phyloP scores from a whole-genome alignment of 2,329 filamentous ascomycete species.

The Arthrobotrys entomopaga region DNA sequence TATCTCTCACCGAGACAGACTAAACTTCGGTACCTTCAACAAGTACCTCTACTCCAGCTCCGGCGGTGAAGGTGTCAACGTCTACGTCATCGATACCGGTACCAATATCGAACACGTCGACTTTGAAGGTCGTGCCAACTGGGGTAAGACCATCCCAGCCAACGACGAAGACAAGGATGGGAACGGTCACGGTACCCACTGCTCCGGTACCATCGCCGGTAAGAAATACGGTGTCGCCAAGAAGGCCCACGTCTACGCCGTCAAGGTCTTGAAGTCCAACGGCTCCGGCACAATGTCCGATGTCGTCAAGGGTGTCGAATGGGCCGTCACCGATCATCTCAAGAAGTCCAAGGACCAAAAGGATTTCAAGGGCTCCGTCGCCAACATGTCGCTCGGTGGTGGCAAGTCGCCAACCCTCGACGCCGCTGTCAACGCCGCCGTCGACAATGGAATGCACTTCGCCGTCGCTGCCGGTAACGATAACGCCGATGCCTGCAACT shows the following conservation, averaged over 20 bases:
- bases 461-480: constrained; percentile 98
- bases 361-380: constrained; percentile 98
- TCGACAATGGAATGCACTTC: constrained; percentile 88
- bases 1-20: constrained; percentile 89
- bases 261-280: constrained; percentile 98
- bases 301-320: constrained; percentile 98
- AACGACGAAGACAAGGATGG: constrained; percentile 89
- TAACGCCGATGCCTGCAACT: constrained; percentile 98
- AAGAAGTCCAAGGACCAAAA: constrained; percentile 90
- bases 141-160: constrained; percentile 94
- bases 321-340: constrained; percentile 81
- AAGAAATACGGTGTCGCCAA: constrained; percentile 99
- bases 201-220: constrained; percentile 95
- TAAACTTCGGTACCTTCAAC: constrained; percentile 94
- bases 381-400: constrained; percentile 99
- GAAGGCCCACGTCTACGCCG: constrained; percentile 95
- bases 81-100: constrained; percentile 98
- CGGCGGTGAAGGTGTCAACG: constrained; percentile 96
- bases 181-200: constrained; percentile 98
- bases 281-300: constrained; percentile 98
- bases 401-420: constrained; percentile 95
- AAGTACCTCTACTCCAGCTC: constrained; percentile 94
- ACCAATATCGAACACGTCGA: constrained; percentile 94
- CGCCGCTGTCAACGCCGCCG: constrained; percentile 63
- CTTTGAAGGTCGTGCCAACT: constrained; percentile 93